Percentiles rank a stretch among this genome's conserved stretches.
Evolutionary conservation across 169 alveolate species (phyloP).

Genomic region (Eimeria falciformis): DNA sequence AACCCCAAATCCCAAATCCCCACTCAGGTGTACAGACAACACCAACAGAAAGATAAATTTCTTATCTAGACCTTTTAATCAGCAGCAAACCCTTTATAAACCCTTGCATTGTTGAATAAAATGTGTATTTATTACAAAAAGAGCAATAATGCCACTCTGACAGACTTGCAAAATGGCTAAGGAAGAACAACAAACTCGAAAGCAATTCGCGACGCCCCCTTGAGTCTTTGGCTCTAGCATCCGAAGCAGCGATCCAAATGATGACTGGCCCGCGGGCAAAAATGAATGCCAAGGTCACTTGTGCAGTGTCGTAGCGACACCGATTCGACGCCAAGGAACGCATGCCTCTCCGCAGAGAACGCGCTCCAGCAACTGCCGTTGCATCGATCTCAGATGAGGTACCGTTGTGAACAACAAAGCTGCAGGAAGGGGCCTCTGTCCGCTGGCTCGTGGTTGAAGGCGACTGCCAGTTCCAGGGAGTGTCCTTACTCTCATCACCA

Average conservation of each 20-base stretch:
- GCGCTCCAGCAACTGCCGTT: background rate
- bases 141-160: too few relatives aligned
- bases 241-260: background rate
- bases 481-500: background rate
- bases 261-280: background rate
- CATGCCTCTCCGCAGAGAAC: background rate
- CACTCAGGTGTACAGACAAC: too few relatives aligned
- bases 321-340: background rate
- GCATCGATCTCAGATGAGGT: background rate
- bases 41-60: too few relatives aligned
- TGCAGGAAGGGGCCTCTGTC: background rate
- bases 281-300: background rate
- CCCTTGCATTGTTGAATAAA: too few relatives aligned
- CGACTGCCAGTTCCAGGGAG: background rate
- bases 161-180: background rate
- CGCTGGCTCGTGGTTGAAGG: background rate
- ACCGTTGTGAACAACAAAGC: background rate
- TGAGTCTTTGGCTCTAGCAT: background rate
- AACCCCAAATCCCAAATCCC: too few relatives aligned
- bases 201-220: background rate
- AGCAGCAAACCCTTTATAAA: too few relatives aligned
- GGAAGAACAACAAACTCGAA: background rate
- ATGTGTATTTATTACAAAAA: too few relatives aligned
- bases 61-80: too few relatives aligned
- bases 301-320: background rate